Evolutionary conservation across 2,329 filamentous ascomycete genomes (phyloP).

Genomic region (Fusarium odoratissimum): DNA sequence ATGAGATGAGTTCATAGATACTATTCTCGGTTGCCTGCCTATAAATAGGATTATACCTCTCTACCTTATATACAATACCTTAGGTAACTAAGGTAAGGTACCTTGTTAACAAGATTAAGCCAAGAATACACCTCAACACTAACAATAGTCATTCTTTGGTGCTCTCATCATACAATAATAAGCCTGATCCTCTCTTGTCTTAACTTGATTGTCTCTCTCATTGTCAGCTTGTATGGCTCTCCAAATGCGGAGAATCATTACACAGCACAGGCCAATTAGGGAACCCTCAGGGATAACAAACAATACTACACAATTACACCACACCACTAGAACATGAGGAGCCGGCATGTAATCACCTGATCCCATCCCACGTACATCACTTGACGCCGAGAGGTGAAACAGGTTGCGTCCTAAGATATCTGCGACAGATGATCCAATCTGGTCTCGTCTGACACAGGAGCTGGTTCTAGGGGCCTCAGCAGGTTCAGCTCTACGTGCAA

Average conservation of each 20-base stretch:
- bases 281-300: slow-evolving; percentile 2
- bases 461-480: background rate
- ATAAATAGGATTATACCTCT: background rate
- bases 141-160: background rate
- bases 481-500: background rate
- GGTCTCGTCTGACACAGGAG: slow-evolving; percentile 20
- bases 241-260: slow-evolving; percentile 23
- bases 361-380: slow-evolving; percentile 30
- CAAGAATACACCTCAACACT: background rate
- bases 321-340: slow-evolving; percentile 16
- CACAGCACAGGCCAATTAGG: slow-evolving; percentile 30
- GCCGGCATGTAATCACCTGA: slow-evolving; percentile 35
- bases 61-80: background rate
- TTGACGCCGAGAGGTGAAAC: slow-evolving; percentile 37
- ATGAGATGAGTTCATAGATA: background rate
- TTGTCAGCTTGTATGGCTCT: slow-evolving; percentile 16
- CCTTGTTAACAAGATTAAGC: background rate
- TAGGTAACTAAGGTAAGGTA: too few species aligned
- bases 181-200: background rate
- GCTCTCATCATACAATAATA: background rate
- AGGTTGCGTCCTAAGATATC: slow-evolving; percentile 33
- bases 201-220: background rate
- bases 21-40: background rate
- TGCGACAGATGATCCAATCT: slow-evolving; percentile 12
- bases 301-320: slow-evolving; percentile 17